phyloP scores from a whole-genome alignment of 2,329 filamentous ascomycete genomes.

The Neurospora sp. region DNA sequence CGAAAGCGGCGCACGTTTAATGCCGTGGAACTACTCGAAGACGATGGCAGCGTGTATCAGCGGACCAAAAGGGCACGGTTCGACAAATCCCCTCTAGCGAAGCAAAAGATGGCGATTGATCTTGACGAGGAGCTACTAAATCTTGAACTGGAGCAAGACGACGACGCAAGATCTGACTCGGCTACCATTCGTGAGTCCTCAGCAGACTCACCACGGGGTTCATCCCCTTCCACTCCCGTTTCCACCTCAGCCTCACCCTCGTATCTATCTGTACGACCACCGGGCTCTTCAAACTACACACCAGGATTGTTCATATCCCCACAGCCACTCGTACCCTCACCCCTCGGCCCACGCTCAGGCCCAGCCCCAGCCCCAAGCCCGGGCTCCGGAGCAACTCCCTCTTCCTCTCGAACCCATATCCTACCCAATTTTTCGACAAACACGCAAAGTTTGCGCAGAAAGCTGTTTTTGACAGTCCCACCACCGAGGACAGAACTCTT shows the following conservation, averaged over 20 bases:
- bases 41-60: too few relatives aligned
- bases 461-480: neutral
- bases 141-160: neutral
- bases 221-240: neutral
- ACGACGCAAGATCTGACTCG: neutral
- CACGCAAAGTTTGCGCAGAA: neutral
- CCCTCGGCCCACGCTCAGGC: neutral
- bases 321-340: neutral
- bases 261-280: neutral
- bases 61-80: too few relatives aligned
- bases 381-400: too few relatives aligned
- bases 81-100: too few relatives aligned
- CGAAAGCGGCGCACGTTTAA: too few relatives aligned
- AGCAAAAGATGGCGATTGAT: too few relatives aligned
- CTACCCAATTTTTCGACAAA: too few relatives aligned
- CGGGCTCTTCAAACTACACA: neutral
- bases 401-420: too few relatives aligned
- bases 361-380: too few relatives aligned
- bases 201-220: neutral
- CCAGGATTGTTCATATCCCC: neutral
- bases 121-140: too few relatives aligned
- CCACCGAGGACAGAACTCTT: neutral
- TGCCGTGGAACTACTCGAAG: too few relatives aligned
- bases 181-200: neutral
- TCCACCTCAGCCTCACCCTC: neutral